Evolutionary conservation across 768 basidiomycete genomes (phyloP).

Genomic region (Termitomyces sp.): DNA sequence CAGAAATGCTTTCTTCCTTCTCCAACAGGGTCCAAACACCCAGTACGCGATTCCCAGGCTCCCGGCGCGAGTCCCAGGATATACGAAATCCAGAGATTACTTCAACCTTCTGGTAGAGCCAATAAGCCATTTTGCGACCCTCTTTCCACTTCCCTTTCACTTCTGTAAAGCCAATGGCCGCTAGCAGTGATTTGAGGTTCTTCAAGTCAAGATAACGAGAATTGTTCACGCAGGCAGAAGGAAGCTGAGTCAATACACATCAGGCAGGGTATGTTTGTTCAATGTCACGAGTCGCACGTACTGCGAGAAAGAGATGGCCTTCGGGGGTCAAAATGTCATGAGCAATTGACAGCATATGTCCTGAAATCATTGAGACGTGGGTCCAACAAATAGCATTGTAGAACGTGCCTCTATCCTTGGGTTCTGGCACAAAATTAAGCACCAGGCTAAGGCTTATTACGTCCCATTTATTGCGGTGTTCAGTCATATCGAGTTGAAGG

Average conservation of each 20-base stretch:
- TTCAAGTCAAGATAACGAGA: constrained; percentile 76
- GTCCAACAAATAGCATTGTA: background rate
- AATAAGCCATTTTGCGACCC: constrained; percentile 85
- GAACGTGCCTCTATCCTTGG: constrained; percentile 67
- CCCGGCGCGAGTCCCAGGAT: constrained; percentile 78
- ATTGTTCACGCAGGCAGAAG: constrained; percentile 80
- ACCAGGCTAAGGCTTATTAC: constrained; percentile 84
- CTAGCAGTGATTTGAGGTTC: constrained; percentile 56
- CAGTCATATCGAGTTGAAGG: constrained; percentile 50
- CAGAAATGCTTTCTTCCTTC: constrained; percentile 26
- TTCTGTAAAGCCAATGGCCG: constrained; percentile 57
- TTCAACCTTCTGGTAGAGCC: constrained; percentile 61
- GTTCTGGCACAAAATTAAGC: constrained; percentile 81
- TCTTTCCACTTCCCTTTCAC: constrained; percentile 57
- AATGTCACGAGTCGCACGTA: constrained; percentile 29
- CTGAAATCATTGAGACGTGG: constrained; percentile 30
- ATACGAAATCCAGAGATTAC: constrained; percentile 82
- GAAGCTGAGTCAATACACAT: constrained; percentile 49
- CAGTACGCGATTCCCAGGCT: constrained; percentile 68
- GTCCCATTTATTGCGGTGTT: constrained; percentile 64
- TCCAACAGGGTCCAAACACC: constrained; percentile 63
- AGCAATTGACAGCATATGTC: constrained; percentile 66
- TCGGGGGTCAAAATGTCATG: constrained; percentile 48
- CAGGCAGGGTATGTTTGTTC: background rate
- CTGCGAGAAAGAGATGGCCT: constrained; percentile 70